Evolutionary conservation across 352 stramenopile species (phyloP), one percentile per base, ranked within the genome.

Genomic region (Phytophthora sp.): DNA sequence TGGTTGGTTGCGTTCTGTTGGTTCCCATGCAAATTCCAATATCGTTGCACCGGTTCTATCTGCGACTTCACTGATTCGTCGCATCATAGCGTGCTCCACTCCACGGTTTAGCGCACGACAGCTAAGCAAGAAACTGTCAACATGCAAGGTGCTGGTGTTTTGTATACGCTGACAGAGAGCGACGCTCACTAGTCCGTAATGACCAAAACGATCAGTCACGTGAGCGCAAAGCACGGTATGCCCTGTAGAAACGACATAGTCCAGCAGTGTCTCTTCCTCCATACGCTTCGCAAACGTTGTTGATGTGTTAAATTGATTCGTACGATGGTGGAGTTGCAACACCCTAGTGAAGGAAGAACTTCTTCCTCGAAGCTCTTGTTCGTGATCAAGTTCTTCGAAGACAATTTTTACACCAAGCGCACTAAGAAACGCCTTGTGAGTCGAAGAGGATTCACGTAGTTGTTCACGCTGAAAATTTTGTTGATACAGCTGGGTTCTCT

Each of bases 131-230:
- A 91, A 87, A 54, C 79, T 87, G 42, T 88, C 70, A 1, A 90
- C 68, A 26, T 41, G 54, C 23, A 85, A 55, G 10, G 43, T 38
- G n/a, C 63, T 20, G 34, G 9, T 34, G 27, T 51, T 8, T 1
- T 12, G 32, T 3, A 55, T 23, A 30, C 62, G 21, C 10, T 58
- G 79, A 48, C 70, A 87, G 13, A 85, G 56, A 42, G 67, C 59
- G 18, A 74, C 62, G 34, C 74, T 81, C 12, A 93, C 84, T 1
- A 93, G 71, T 3, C 84, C 84, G 18, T 93, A 93, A 52, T 93
- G 84, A 15, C 84, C 84, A 34, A 88, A 91, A 12, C 82, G 78
- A 38, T 93, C 84, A 0, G 84, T 91, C 56, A 91, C 84, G 7
- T 82, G 69, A 9, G 79, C 78, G 35, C 76, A 82, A 32, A 91